phyloP scores from a whole-genome alignment of 2,329 filamentous ascomycete genomes.

The Fusarium devonianum region DNA sequence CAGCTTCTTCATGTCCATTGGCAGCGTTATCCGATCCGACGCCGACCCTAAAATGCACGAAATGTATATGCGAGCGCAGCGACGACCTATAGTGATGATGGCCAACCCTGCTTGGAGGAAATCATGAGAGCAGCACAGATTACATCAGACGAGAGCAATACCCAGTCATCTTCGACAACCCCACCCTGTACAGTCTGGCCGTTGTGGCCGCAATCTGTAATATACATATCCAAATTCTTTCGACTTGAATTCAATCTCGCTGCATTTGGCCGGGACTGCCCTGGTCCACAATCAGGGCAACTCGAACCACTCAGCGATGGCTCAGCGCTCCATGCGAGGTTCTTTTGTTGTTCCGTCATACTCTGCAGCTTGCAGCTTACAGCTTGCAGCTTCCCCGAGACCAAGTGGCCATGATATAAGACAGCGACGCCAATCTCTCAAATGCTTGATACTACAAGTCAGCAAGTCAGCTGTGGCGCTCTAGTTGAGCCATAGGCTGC shows the following conservation, averaged over 20 bases:
- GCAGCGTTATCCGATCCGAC: slow-evolving; percentile 93
- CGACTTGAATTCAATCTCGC: slow-evolving; percentile 31
- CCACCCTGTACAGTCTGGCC: slow-evolving; percentile 40
- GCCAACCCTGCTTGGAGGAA: slow-evolving; percentile 50
- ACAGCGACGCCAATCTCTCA: slow-evolving; percentile 22
- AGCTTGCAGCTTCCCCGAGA: slow-evolving; percentile 13
- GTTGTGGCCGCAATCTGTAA: slow-evolving; percentile 40
- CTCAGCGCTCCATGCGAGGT: slow-evolving; percentile 20
- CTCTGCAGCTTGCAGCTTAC: slow-evolving; percentile 19
- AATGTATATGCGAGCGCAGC: slow-evolving; percentile 77
- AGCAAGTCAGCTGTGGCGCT: slow-evolving; percentile 25
- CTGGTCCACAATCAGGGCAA: slow-evolving; percentile 15
- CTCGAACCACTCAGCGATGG: slow-evolving; percentile 17
- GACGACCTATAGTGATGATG: slow-evolving; percentile 72
- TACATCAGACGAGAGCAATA: slow-evolving; percentile 37
- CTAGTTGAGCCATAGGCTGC: slow-evolving; percentile 25
- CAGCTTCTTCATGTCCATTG: slow-evolving; percentile 98
- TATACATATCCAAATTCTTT: slow-evolving; percentile 39
- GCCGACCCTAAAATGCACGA: slow-evolving; percentile 77
- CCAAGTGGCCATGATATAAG: slow-evolving; percentile 16
- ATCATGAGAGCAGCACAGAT: slow-evolving; percentile 34
- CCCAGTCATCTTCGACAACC: slow-evolving; percentile 36
- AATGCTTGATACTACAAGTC: slow-evolving; percentile 7
- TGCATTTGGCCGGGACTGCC: slow-evolving; percentile 15
- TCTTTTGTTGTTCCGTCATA: slow-evolving; percentile 18